These are phyloP conservation scores for Pythium periplocum DNA, from an alignment of 352 stramenopile genomes.

Conservation along the genomic window DNA sequence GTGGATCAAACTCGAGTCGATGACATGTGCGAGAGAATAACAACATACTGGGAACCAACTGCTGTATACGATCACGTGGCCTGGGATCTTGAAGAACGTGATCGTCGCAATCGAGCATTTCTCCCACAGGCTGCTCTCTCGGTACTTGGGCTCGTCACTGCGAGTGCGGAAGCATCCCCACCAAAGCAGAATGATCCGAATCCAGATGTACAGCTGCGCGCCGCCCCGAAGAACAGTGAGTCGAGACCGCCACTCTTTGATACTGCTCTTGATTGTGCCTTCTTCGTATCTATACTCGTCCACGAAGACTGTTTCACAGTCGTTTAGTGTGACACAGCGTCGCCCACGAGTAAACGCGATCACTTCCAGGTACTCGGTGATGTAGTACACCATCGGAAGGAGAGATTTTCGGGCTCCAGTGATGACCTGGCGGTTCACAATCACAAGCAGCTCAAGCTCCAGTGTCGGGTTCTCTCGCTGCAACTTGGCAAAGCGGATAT, in stretches of 20 bases:
- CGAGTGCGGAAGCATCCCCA: constrained; percentile 7
- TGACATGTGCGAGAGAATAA: constrained; percentile 23
- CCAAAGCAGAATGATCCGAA: constrained; percentile 11
- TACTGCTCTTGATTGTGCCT: constrained; percentile 4
- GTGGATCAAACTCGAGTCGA: constrained; percentile 22
- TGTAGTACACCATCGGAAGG: background rate
- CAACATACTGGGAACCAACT: constrained; percentile 25
- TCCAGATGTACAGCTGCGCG: constrained; percentile 14
- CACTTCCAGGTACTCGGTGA: constrained; percentile 7
- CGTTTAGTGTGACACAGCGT: background rate
- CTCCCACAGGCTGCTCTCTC: background rate
- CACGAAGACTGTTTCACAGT: constrained; percentile 14
- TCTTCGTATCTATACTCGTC: constrained; percentile 25
- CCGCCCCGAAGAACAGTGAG: constrained; percentile 3
- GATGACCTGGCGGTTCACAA: background rate
- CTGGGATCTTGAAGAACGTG: constrained; percentile 13
- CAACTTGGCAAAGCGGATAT: too few species aligned
- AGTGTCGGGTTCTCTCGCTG: too few species aligned
- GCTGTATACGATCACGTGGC: constrained; percentile 18
- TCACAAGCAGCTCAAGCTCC: too few species aligned
- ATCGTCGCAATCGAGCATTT: background rate
- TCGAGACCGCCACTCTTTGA: background rate
- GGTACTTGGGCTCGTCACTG: constrained; percentile 3
- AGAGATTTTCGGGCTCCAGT: background rate
- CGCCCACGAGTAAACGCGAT: constrained; percentile 10